These are phyloP conservation scores for Colletotrichum siamense DNA, from an alignment of 2,329 filamentous ascomycete genomes.

Conservation along the genomic window DNA sequence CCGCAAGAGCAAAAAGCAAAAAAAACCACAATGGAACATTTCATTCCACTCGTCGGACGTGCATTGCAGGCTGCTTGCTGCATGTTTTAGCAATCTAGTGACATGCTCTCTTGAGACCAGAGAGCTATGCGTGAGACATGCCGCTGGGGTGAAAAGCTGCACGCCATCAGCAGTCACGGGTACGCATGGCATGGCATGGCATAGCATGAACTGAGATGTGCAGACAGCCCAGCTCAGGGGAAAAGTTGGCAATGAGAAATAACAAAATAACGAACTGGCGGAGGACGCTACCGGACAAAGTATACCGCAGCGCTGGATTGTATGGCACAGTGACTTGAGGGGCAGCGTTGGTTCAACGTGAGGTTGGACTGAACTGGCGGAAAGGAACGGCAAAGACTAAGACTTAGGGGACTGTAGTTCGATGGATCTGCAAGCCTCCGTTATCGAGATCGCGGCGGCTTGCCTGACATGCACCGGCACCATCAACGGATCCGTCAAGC, in stretches of 20 bases:
- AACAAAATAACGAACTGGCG: not conserved
- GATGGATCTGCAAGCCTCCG: slow-evolving; percentile 4
- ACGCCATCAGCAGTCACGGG: not conserved
- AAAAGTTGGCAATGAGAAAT: not conserved
- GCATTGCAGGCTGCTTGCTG: not conserved
- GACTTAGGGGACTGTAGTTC: not conserved
- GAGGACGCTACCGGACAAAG: not conserved
- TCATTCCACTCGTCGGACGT: not conserved
- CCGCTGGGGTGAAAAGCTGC: not conserved
- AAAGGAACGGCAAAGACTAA: not conserved
- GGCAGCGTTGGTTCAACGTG: not conserved
- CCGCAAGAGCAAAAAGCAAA: not conserved
- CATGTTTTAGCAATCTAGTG: not conserved
- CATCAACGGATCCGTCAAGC: not conserved
- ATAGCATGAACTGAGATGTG: not conserved
- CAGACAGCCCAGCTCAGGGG: not conserved
- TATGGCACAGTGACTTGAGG: not conserved
- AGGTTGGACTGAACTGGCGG: not conserved
- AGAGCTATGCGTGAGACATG: not conserved
- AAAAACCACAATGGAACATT: not conserved
- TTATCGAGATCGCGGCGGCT: slow-evolving; percentile 3
- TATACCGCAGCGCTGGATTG: not conserved
- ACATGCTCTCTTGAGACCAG: not conserved
- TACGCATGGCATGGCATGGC: not conserved
- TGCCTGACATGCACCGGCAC: not conserved